Base-by-base conservation (phyloP, 805 yeast genomes). In the Pichia insulana region DNA sequence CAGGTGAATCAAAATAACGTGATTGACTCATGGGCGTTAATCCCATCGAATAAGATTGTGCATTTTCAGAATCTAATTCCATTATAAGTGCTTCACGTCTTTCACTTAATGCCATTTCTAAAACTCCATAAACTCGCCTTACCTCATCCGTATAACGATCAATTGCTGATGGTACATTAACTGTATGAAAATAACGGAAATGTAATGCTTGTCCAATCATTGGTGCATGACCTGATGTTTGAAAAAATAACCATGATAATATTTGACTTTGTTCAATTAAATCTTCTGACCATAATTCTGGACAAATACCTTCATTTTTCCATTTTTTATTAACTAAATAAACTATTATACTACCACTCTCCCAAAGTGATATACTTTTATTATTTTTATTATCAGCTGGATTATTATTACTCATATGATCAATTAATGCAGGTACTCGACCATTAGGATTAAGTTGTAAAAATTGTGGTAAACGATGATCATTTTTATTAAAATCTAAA, bases 151-250 rank as follows among this genome's bases (percentile, higher is more conserved):
- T 80, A 59, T 88, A 89, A 56, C 96, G 69, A 53, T 86, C 95
- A 17, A 89, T 85, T 0, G 97, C 96, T 45, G 87, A 76, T 16
- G 90, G 87, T 2, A 89, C 87, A 41, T 80, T 80, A 47, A 81
- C 81, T 7, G 89, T 75, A 59, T 89, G 96, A 70, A 89, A 87
- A 60, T 85, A 87, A 56, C 89, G 73, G 67, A 89, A 90, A 66
- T 90, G 97, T 52, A 90, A 71, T 8, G 97, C 96, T 63, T 89
- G 97, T 16, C 97, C 97, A 53, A 89, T 84, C 95, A 89, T 89
- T n/a, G 97, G 96, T 0, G 97, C 95, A 59, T 88, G 97, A 7
- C 97, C 97, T 4, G 94, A 83, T 3, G 96, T 87, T 64, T 89
- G 97, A 69, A 89, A 89, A 57, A 86, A 89, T 31, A 90, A 69